Percentiles rank a stretch among this genome's conserved stretches.
Conservation (phyloP, 2,329 filamentous ascomycete species). For the Sarocladium oryzae region DNA sequence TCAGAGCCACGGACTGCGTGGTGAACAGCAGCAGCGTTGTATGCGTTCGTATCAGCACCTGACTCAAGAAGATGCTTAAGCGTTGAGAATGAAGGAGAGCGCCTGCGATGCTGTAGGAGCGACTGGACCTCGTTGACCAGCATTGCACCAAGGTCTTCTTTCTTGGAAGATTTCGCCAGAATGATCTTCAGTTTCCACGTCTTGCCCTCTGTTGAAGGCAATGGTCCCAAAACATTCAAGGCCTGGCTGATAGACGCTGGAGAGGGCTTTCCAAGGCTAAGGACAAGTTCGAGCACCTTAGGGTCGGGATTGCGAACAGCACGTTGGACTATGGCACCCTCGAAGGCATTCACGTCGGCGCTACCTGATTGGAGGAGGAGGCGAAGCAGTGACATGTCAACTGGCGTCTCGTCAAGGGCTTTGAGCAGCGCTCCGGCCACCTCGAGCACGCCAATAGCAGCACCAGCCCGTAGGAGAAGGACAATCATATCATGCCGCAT, state of each 20-base stretch:
- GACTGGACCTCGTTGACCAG: slow-evolving; percentile 46
- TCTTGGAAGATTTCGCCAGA: slow-evolving; percentile 35
- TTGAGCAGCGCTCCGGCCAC: slow-evolving; percentile 36
- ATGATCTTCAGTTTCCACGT: slow-evolving; percentile 43
- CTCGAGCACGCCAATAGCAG: slow-evolving; percentile 33
- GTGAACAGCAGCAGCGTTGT: slow-evolving; percentile 44
- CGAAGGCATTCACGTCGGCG: slow-evolving; percentile 45
- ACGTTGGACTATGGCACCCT: slow-evolving; percentile 35
- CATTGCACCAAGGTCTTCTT: slow-evolving; percentile 36
- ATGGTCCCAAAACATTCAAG: slow-evolving; percentile 34
- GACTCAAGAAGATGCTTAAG: slow-evolving; percentile 40
- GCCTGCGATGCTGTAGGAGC: slow-evolving; percentile 29
- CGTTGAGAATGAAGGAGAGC: slow-evolving; percentile 34
- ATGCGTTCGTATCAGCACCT: slow-evolving; percentile 49
- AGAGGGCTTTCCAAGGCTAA: slow-evolving; percentile 39
- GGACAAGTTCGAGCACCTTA: slow-evolving; percentile 40
- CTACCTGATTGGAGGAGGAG: slow-evolving; percentile 44
- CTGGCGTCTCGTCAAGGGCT: slow-evolving; percentile 35
- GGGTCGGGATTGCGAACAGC: slow-evolving; percentile 38
- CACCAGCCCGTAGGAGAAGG: slow-evolving; percentile 40
- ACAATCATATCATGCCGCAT: slow-evolving; percentile 39
- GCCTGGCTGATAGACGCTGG: slow-evolving; percentile 35
- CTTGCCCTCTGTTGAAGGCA: slow-evolving; percentile 39
- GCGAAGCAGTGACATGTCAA: slow-evolving; percentile 43
- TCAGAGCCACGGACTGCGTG: slow-evolving; percentile 42